Conservation (phyloP, 2,329 filamentous ascomycete genomes). For the Nigrospora sphaerica region DNA sequence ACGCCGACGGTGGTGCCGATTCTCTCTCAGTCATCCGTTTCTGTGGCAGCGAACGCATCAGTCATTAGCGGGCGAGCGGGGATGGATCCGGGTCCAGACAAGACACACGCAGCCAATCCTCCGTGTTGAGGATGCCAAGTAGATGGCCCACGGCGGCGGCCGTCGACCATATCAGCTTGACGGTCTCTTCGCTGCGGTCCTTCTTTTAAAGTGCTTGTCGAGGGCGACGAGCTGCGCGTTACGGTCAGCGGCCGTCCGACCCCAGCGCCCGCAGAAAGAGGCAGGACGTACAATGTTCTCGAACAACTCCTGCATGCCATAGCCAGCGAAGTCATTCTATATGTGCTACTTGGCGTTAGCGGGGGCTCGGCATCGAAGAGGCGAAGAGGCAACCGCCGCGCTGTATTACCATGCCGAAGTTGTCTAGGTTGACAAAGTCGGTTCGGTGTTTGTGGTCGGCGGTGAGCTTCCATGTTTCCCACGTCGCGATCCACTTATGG, state of each 20-base stretch:
- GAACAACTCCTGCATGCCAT: conserved; percentile 19
- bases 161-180: conserved; percentile 14
- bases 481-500: conserved; percentile 7
- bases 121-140: conserved; percentile 8
- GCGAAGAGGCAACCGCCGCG: too few relatives aligned
- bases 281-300: conserved; percentile 16
- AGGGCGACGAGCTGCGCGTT: conserved; percentile 9
- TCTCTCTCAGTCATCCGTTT: conserved; percentile 6
- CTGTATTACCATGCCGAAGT: conserved; percentile 16
- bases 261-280: not conserved
- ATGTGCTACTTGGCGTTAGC: conserved; percentile 7
- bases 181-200: conserved; percentile 8
- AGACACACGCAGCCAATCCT: conserved; percentile 12
- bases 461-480: conserved; percentile 12
- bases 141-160: conserved; percentile 11
- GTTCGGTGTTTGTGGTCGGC: conserved; percentile 8
- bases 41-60: conserved; percentile 3
- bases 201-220: conserved; percentile 14
- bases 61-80: not conserved
- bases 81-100: not conserved
- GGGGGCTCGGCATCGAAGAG: too few relatives aligned
- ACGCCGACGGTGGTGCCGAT: conserved; percentile 6
- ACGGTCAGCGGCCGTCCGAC: not conserved
- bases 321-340: conserved; percentile 19
- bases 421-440: conserved; percentile 15